Base-by-base conservation (phyloP, 768 basidiomycete species). In the Auricularia auricula-judae region DNA sequence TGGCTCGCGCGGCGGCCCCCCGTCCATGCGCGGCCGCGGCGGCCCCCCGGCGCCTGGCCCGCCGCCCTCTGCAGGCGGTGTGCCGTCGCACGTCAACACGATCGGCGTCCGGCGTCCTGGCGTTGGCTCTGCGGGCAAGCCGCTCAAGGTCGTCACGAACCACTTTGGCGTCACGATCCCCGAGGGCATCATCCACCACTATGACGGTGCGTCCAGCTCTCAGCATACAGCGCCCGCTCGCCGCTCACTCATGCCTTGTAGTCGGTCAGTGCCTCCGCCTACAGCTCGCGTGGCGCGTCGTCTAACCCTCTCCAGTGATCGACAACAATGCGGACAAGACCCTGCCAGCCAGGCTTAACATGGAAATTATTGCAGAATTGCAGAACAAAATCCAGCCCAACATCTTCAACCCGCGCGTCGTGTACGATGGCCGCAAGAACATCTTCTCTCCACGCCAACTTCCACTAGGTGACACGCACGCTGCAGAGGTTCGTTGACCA, bases 341-440 rank as follows among this genome's bases (percentile, higher is more conserved):
- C 0, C 76, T 89, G 2, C 88, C 91, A 0, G 81, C 82, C 1
- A 76, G 82, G 14, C 73, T 89, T 4, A 91, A 90, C 65, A 79
- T 92, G 78, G 84, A 87, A 14, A 74, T 93, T 10, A 85, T 93
- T 60, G 78, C 79, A 14, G 76, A 76, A 16, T 72, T 93, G 14
- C 91, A 93, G 71, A 77, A 75, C 3, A 71, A 75, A 0, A 78
- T 81, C 3, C 83, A 84, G 1, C 84, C 84, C 0, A 74, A 81
- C n/a, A 76, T 88, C 23, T 93, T 93, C 70, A 88, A 83, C 2
- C 89, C 88, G 10, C 83, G 80, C 14, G 86, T 80, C 18, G 89
- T 84, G 1, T 92, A 91, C 66, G 91, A 92, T 65, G 90, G 90
- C 0, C 80, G 88, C 51, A 92, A 91, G 73, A 92, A 91, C 66